Percentiles rank a stretch among this genome's conserved stretches.
These are phyloP conservation scores for Aspergillus coremiiformis DNA, from an alignment of 495 filamentous ascomycete species.

Conservation along the genomic window DNA sequence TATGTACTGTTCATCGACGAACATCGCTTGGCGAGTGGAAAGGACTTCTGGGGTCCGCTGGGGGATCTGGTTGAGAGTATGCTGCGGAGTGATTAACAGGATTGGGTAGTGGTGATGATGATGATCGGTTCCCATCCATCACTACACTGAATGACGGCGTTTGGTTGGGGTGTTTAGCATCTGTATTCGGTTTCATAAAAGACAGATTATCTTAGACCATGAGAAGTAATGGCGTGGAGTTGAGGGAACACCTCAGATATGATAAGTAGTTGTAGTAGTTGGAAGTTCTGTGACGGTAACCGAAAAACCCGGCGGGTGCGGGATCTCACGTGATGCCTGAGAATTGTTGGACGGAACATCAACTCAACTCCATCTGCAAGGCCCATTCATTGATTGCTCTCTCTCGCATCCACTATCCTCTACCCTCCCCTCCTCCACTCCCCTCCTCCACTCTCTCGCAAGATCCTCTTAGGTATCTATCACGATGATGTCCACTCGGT, in stretches of 20 bases:
- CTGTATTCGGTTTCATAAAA: neutral
- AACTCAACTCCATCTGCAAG: slow-evolving; percentile 20
- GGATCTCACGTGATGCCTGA: slow-evolving; percentile 37
- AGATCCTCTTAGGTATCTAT: slow-evolving; percentile 4
- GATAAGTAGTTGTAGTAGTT: too few relatives aligned
- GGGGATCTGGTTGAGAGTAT: slow-evolving; percentile 96
- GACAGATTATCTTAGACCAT: too few relatives aligned
- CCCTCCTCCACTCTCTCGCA: neutral
- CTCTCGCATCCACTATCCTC: slow-evolving; percentile 19
- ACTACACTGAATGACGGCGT: slow-evolving; percentile 20
- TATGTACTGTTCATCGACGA: slow-evolving; percentile 97
- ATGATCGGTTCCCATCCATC: neutral
- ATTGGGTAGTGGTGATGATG: neutral
- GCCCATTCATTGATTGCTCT: slow-evolving; percentile 6
- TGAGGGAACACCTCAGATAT: too few relatives aligned
- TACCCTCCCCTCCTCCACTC: slow-evolving; percentile 1
- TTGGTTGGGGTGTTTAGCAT: slow-evolving; percentile 14
- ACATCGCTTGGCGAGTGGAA: slow-evolving; percentile 78
- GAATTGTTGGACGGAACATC: slow-evolving; percentile 35
- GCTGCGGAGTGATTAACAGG: slow-evolving; percentile 76
- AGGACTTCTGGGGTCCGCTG: slow-evolving; percentile 97
- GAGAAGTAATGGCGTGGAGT: too few relatives aligned
- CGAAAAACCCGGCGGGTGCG: slow-evolving; percentile 23
- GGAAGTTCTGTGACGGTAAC: too few relatives aligned
- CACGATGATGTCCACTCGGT: slow-evolving; percentile 41